These are phyloP conservation scores for Bryoglossum gracile DNA, from an alignment of 495 filamentous ascomycete genomes.

Conservation along the genomic window DNA sequence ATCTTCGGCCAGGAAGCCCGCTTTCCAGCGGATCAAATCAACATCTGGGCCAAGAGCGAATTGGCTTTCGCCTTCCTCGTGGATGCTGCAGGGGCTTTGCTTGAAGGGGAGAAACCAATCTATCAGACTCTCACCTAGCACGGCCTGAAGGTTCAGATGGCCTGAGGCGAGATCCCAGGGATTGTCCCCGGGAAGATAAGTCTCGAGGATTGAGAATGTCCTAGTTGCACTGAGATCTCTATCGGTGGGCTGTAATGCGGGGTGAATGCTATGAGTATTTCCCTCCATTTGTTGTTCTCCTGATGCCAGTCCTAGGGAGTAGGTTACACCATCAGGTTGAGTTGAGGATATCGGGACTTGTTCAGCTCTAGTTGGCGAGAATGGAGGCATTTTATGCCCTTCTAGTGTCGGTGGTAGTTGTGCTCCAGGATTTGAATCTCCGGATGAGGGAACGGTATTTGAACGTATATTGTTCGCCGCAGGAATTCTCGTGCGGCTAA, in stretches of 20 bases:
- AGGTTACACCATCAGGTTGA: too few relatives aligned
- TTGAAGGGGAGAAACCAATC: slow-evolving; percentile 73
- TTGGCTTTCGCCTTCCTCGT: slow-evolving; percentile 41
- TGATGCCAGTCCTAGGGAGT: too few relatives aligned
- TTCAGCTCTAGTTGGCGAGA: too few relatives aligned
- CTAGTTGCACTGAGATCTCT: slow-evolving; percentile 43
- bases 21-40: slow-evolving; percentile 30
- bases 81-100: slow-evolving; percentile 51
- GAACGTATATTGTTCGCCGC: too few relatives aligned
- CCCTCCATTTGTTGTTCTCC: too few relatives aligned
- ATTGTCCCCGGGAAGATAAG: slow-evolving; percentile 60
- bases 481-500: too few relatives aligned
- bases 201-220: slow-evolving; percentile 70
- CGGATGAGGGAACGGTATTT: too few relatives aligned
- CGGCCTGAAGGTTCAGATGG: slow-evolving; percentile 60
- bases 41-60: slow-evolving; percentile 40
- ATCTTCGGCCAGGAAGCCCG: slow-evolving; percentile 22
- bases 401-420: too few relatives aligned
- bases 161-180: slow-evolving; percentile 63
- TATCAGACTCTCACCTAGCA: slow-evolving; percentile 61
- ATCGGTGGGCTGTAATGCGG: neutral
- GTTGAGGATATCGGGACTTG: too few relatives aligned
- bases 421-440: too few relatives aligned
- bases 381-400: too few relatives aligned
- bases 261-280: too few relatives aligned